Conservation (phyloP, 345 rosid genomes). For the Garcia nutans region DNA sequence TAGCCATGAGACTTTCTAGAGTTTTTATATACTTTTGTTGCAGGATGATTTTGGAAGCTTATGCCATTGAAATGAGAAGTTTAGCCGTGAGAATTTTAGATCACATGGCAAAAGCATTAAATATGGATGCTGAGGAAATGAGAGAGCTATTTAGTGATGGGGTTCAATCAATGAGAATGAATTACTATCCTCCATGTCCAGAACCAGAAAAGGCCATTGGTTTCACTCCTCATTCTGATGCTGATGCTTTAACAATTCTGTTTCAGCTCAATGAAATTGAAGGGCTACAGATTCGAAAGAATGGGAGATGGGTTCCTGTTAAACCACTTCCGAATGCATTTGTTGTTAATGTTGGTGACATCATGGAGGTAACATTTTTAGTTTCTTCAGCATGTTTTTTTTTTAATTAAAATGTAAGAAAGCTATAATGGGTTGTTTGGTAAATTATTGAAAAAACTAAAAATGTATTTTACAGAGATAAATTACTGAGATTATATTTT, state of each 20-base stretch:
- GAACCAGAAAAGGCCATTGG: conserved; percentile 45
- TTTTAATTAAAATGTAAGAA: too few relatives aligned
- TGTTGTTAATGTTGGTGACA: conserved; percentile 29
- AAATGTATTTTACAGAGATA: too few relatives aligned
- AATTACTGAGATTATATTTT: too few relatives aligned
- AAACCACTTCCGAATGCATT: conserved; percentile 27
- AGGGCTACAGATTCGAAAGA: conserved; percentile 21
- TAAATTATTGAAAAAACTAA: too few relatives aligned
- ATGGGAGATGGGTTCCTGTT: conserved; percentile 20
- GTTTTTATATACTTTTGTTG: not conserved
- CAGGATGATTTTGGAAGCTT: conserved; percentile 51
- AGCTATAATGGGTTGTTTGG: too few relatives aligned
- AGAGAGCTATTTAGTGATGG: conserved; percentile 36
- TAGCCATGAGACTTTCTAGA: too few relatives aligned
- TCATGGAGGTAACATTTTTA: conserved; percentile 16
- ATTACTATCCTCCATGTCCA: conserved; percentile 56
- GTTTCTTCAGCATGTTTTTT: not conserved
- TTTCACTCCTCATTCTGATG: conserved; percentile 39
- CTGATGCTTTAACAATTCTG: conserved; percentile 26
- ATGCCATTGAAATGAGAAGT: conserved; percentile 35
- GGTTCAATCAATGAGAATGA: conserved; percentile 49
- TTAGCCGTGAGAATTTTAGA: conserved; percentile 37
- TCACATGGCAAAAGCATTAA: conserved; percentile 40
- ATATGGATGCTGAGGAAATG: conserved; percentile 50
- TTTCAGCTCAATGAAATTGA: conserved; percentile 23